Base-by-base conservation (phyloP, 352 stramenopile genomes). In the Phytophthora constricta region DNA sequence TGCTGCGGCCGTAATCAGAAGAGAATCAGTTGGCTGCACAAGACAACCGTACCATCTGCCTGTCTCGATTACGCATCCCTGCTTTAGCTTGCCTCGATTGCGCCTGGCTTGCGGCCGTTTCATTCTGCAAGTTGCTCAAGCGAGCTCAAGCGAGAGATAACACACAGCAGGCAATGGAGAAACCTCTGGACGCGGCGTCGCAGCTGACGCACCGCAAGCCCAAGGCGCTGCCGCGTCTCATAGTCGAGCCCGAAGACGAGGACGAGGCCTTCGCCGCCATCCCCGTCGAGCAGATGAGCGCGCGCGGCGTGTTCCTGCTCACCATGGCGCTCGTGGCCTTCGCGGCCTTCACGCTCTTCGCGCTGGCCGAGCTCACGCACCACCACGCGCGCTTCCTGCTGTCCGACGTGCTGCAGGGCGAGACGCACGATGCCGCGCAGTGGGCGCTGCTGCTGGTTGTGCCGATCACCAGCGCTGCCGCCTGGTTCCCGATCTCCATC, bases 301-400 rank as follows among this genome's bases (percentile, higher is more conserved):
- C 68, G 27, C 77, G 82, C 14, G 62, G 74, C 16, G 43, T 89
- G 10, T 92, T 93, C 49, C 65, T 93, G 48, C 72, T 90, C 23
- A 48, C 71, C 0, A 84, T 85, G 71, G 76, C 72, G 19, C 77
- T 90, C 39, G 67, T 81, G 20, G 77, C 77, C 16, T 91, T 93
- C 46, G 79, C 76, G 4, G 81, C 85, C 31, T 93, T 93, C 53
- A 82, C 78, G 45, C 68, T 91, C 13, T 86, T 86, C 39, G 77
- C 78, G 16, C 62, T 91, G 16, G 71, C 76, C 5, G 82, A 93
- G 52, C 66, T 87, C 46, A 80, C 62, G 37, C 75, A 77, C 45
- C 70, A 87, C 60, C 70, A 76, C 41, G 65, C 68, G 4, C 74
- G 66, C 26, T 62, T 88, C 39, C 53, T 82, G 17, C 45, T 84